Evolutionary conservation across 805 yeast species (phyloP), one percentile per base, ranked within the genome.

Genomic region (Osmozyma mogii): DNA sequence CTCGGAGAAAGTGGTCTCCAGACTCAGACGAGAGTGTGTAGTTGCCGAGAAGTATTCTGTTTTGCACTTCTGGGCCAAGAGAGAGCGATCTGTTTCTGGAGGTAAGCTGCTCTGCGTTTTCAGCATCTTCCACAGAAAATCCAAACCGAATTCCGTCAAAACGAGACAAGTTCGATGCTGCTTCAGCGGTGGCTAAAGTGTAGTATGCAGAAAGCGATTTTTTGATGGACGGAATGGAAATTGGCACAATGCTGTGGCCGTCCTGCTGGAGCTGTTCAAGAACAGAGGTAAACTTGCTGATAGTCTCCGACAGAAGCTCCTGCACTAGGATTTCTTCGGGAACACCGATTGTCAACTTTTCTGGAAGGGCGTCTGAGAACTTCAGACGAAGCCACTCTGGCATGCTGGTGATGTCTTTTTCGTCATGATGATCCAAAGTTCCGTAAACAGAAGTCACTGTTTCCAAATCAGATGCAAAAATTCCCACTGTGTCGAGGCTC

Each of bases 81-180:
- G 80, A 82, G 5, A 44, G 44, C 1, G 71, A 45, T 37, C 97
- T 65, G 2, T 92, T 82, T 3, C 64, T 58, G 2, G 37, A 29
- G 6, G 61, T 49, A 5, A 41, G 25, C 5, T 38, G 44, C 2
- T 28, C 32, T 1, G 19, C 17, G 9, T 14, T 24, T n/a, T 14
- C 24, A 6, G 23, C 37, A 9, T 22, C 52, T 1, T 69, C 61
- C 5, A 16, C 15, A 14, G 12, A 15, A 32, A 47, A 54, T 0
- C 97, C 97, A 49, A 79, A 92, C 32, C 96, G 64, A 13, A 88
- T 61, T 3, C 98, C 98, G 54, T 92, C 98, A 48, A 70, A 92
- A 18, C 96, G 65, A 1, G 96, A 72, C 28, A 92, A 65, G 49
- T 92, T 92, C 0, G 97, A 89, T 1, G 94, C 78, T 0, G 96